Percentiles rank a stretch among this genome's conserved stretches.
Evolutionary conservation across 805 yeast species (phyloP).

Genomic region (Kuraishia molischiana): DNA sequence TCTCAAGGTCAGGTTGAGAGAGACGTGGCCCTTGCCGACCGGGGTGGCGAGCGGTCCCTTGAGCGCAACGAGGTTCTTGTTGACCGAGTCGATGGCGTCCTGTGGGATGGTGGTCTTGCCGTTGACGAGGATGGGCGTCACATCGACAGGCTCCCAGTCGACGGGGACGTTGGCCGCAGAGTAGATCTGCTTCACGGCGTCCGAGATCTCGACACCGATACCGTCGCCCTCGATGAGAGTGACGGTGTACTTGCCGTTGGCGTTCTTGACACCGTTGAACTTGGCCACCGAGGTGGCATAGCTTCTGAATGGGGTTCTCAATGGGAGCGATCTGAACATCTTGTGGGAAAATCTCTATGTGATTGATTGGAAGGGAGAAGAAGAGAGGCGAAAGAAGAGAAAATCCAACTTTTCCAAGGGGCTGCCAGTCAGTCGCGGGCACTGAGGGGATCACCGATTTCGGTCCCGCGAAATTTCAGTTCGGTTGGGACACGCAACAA

Average conservation of each 20-base stretch:
- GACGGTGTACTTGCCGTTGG: conserved; percentile 83
- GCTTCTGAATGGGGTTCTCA: conserved; percentile 2
- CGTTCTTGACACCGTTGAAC: conserved; percentile 52
- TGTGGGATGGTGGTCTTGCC: conserved; percentile 92
- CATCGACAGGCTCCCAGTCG: conserved; percentile 96
- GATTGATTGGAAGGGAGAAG: no score
- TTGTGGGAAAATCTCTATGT: no score
- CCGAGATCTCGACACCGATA: conserved; percentile 92
- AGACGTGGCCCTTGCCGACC: conserved; percentile 96
- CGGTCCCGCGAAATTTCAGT: no score
- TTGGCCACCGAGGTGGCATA: conserved; percentile 44
- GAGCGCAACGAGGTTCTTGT: conserved; percentile 87
- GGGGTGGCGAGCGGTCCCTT: conserved; percentile 99
- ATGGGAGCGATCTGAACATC: conserved; percentile 3
- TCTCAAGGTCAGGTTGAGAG: conserved; percentile 94
- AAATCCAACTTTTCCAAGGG: no score
- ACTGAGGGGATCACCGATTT: no score
- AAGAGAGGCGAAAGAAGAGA: no score
- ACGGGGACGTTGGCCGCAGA: conserved; percentile 92
- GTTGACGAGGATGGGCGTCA: conserved; percentile 83
- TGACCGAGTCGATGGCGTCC: conserved; percentile 85
- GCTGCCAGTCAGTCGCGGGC: no score
- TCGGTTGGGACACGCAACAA: no score
- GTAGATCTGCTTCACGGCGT: conserved; percentile 88
- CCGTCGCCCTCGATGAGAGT: conserved; percentile 99